phyloP scores from a whole-genome alignment of 768 basidiomycete species.

The Termitomyces heimii region DNA sequence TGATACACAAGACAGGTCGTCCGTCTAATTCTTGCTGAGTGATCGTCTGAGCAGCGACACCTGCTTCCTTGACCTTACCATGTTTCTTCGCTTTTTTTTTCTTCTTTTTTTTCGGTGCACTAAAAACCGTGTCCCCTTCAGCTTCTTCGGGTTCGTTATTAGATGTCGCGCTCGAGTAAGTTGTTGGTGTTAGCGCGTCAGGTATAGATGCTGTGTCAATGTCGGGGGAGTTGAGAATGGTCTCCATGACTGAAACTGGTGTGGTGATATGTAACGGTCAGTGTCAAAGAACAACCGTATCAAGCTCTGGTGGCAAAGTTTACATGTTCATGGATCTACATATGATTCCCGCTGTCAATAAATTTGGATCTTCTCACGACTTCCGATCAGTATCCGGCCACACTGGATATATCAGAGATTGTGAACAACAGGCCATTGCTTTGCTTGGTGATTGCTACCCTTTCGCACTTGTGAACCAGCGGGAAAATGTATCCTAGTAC shows the following conservation, averaged over 20 bases:
- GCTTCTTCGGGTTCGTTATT: slow-evolving; percentile 12
- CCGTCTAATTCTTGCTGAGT: slow-evolving; percentile 32
- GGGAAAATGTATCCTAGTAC: no score
- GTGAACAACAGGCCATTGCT: no score
- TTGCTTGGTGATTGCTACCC: no score
- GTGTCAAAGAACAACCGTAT: neutral
- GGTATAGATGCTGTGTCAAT: slow-evolving; percentile 7
- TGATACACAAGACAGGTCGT: slow-evolving; percentile 74
- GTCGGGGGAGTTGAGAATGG: slow-evolving; percentile 3
- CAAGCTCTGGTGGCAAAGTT: neutral
- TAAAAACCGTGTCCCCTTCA: slow-evolving; percentile 17
- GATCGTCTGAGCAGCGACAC: slow-evolving; percentile 20
- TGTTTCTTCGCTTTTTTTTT: slow-evolving; percentile 58
- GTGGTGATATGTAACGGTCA: neutral
- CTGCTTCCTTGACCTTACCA: slow-evolving; percentile 37
- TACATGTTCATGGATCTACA: neutral
- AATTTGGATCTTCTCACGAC: slow-evolving; percentile 11
- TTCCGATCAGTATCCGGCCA: neutral
- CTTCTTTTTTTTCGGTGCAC: slow-evolving; percentile 62
- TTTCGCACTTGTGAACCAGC: no score
- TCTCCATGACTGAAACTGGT: neutral
- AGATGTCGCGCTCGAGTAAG: slow-evolving; percentile 24
- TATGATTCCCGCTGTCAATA: neutral
- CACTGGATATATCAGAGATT: no score
- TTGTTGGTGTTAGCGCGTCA: slow-evolving; percentile 12